Evolutionary conservation across 176 grass and related monocot genomes (phyloP), one percentile per base, ranked within the genome.

Genomic region (Oryza longistaminata): DNA sequence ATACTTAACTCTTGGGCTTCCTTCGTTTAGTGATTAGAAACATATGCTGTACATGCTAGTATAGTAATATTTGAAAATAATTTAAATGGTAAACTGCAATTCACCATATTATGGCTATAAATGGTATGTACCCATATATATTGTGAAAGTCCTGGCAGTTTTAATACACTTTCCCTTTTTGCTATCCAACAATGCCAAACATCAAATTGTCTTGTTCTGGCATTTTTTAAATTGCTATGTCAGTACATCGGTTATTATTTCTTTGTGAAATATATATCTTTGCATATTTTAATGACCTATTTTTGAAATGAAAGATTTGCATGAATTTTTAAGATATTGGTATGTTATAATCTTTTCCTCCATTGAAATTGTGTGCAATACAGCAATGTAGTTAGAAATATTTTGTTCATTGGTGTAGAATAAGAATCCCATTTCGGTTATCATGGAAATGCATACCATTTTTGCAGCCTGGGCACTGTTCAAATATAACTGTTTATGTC

Each of bases 11-110:
- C 10, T 46, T 60, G 1, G 12, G 62, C 3, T 24, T 3, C 27
- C n/a, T 74, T 87, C 48, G 64, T 29, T 39, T 87, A 22, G n/a
- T 90, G 8, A 8, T 25, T 79, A 78, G 37, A 78, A 79, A n/a
- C 69, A 33, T 45, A 78, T 40, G 46, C 78, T 83, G 16, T 61
- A 24, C 16, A 52, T 40, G 68, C 35, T 78, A 58, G 58, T 43
- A 43, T 43, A 43, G 42, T 43, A 43, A 9, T 62, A 74, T 87
- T 77, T 48, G 31, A 49, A 71, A 49, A 39, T 9, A 85, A 74
- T 27, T 60, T 76, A 61, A 35, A 43, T 46, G 34, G 31, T 17
- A 77, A 50, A 58, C 19, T 48, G 2, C 75, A 70, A 69, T 74
- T n/a, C 21, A 8, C 46, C 79, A 69, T 71, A 48, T 31, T 83